A percentile compares a stretch with the other conserved stretches of the same genome.
These are phyloP conservation scores for Astrocystis sublimbata DNA, from an alignment of 495 filamentous ascomycete species.

Conservation along the genomic window DNA sequence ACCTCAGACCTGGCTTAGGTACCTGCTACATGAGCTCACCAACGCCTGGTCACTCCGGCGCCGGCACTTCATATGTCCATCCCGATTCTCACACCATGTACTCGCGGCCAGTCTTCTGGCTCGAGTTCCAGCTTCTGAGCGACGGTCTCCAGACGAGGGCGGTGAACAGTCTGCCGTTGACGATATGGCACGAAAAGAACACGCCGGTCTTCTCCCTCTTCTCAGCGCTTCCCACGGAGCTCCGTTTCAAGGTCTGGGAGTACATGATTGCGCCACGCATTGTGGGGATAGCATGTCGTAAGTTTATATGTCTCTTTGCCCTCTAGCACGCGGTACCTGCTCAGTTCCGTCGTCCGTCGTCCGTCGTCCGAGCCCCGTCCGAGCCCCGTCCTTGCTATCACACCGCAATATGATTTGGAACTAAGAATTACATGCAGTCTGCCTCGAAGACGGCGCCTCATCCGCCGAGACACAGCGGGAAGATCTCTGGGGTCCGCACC, in stretches of 20 bases:
- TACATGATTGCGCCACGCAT: constrained; percentile 42
- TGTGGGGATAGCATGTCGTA: constrained; percentile 34
- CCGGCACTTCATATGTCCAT: neutral
- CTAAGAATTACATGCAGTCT: neutral
- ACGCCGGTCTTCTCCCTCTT: constrained; percentile 38
- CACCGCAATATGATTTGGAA: neutral
- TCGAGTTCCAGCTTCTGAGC: constrained; percentile 40
- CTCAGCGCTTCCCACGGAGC: constrained; percentile 43
- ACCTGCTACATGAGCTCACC: neutral
- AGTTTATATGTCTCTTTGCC: neutral
- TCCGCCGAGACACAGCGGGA: constrained; percentile 5
- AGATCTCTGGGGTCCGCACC: neutral
- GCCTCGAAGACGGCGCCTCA: neutral
- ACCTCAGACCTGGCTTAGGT: neutral
- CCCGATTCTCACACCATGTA: neutral
- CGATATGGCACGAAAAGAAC: constrained; percentile 16
- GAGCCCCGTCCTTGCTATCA: too few species aligned
- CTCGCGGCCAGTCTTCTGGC: constrained; percentile 29
- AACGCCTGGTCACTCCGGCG: neutral
- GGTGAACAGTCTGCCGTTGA: constrained; percentile 20
- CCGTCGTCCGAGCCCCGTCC: neutral
- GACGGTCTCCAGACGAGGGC: constrained; percentile 33
- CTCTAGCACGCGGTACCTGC: neutral
- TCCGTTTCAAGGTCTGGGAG: constrained; percentile 50
- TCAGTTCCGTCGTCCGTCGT: neutral